These are phyloP conservation scores for Rhododendron vialii DNA, from an alignment of 148 eudicot genomes.

Conservation along the genomic window DNA sequence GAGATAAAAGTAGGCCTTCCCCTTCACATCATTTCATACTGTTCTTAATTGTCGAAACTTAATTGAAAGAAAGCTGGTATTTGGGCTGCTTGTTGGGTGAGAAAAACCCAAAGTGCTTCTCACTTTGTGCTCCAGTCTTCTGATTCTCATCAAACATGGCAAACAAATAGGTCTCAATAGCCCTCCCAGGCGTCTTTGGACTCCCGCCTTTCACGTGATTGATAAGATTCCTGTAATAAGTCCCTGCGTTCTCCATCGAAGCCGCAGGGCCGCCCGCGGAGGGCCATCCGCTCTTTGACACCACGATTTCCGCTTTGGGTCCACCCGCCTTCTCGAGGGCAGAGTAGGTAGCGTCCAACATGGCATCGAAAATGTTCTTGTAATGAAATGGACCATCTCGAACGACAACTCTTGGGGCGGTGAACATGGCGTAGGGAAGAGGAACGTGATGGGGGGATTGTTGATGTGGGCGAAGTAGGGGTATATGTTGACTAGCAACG, in stretches of 20 bases:
- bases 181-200: neutral
- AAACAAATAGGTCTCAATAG: neutral
- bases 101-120: neutral
- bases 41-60: no score
- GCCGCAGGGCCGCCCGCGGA: neutral
- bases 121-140: neutral
- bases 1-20: neutral
- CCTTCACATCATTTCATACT: neutral
- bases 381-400: neutral
- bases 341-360: neutral
- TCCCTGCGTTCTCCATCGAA: neutral
- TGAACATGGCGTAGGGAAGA: neutral
- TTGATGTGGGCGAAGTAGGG: neutral
- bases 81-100: neutral
- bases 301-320: neutral
- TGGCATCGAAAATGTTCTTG: neutral
- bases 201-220: neutral
- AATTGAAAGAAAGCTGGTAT: neutral
- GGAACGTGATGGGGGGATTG: neutral
- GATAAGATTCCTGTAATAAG: neutral
- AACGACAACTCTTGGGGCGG: neutral
- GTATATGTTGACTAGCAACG: neutral
- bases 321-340: neutral
- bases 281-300: constrained; percentile 5
- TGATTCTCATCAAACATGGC: neutral